Base-by-base conservation (phyloP, 1,284 basidiomycete species). In the Austropuccinia psidii region DNA sequence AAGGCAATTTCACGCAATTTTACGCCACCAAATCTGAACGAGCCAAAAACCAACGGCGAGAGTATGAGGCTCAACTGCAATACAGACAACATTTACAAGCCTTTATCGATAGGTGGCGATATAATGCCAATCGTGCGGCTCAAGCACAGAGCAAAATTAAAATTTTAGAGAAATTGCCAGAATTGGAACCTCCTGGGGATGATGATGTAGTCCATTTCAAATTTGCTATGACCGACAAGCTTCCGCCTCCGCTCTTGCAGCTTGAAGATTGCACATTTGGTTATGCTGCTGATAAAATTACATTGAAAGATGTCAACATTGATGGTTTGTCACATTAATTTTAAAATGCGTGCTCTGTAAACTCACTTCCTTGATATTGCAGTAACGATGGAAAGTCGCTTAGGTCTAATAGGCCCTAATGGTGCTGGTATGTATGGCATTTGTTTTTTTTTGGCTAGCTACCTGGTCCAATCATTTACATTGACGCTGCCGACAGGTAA, bases 71-170 rank as follows among this genome's bases (percentile, higher is more conserved):
- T 0, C 94, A 98, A 82, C 87, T 96, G 85, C 88, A 90, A 37
- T 98, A 98, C 81, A 87, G 96, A 74, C 90, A 90, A 78, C 91
- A 96, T 83, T 82, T 99, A 66, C 96, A 97, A 80, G 93, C 95
- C 0, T 99, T 97, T 83, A 97, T 99, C 78, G 93, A 96, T 80
- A 85, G 92, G 66, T 97, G 93, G 93, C 85, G 93, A 77, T 96
- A 96, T 83, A 93, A 95, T 78, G 79, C 77, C 19, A 76, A 76
- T 62, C 75, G 79, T 87, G 92, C 92, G 75, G 87, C 91, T 1
- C 93, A 97, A 82, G 93, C 94, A 35, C 94, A 97, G 80, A 91
- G 89, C 78, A 95, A 93, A 81, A 97, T 99, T 82, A 99, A 99
- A 83, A 94, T 98, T 76, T 84, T 99, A 62, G 96, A 99, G 81